Conservation (phyloP, 1,139 yeast species). For the Scheffersomyces quercinus region DNA sequence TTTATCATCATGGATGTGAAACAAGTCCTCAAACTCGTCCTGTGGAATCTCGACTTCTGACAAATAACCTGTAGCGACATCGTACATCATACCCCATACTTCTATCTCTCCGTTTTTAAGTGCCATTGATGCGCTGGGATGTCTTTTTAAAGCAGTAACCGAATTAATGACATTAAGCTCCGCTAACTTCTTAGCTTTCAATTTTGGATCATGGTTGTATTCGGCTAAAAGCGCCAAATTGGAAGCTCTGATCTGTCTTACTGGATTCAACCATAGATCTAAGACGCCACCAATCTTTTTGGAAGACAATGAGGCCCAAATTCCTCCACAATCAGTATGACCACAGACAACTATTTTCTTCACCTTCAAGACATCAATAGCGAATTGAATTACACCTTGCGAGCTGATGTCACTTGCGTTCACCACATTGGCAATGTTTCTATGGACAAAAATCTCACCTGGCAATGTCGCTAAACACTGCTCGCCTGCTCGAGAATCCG, state of each 20-base stretch:
- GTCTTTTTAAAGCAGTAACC: conserved; percentile 59
- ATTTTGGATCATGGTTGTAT: conserved; percentile 47
- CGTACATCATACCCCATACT: conserved; percentile 87
- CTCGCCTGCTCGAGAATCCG: conserved; percentile 91
- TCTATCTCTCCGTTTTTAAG: conserved; percentile 70
- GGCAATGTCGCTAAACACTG: conserved; percentile 77
- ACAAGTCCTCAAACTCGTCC: conserved; percentile 52
- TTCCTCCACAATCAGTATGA: conserved; percentile 98
- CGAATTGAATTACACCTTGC: conserved; percentile 85
- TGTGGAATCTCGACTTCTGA: conserved; percentile 53
- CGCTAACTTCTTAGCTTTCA: conserved; percentile 64
- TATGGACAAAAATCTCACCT: conserved; percentile 92
- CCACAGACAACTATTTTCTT: conserved; percentile 88
- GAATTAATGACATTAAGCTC: conserved; percentile 76
- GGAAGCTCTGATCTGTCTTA: conserved; percentile 68
- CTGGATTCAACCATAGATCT: conserved; percentile 76
- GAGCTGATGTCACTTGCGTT: conserved; percentile 71
- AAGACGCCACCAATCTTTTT: conserved; percentile 72
- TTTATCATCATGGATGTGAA: conserved; percentile 49
- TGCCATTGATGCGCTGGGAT: conserved; percentile 76
- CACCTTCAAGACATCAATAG: conserved; percentile 84
- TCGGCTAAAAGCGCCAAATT: conserved; percentile 50
- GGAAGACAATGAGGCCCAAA: conserved; percentile 78
- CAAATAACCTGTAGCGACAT: conserved; percentile 77
- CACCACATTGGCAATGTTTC: conserved; percentile 87